Base-by-base conservation (phyloP, 371 early-diverging fungal species). In the Rhizopus arrhizus region DNA sequence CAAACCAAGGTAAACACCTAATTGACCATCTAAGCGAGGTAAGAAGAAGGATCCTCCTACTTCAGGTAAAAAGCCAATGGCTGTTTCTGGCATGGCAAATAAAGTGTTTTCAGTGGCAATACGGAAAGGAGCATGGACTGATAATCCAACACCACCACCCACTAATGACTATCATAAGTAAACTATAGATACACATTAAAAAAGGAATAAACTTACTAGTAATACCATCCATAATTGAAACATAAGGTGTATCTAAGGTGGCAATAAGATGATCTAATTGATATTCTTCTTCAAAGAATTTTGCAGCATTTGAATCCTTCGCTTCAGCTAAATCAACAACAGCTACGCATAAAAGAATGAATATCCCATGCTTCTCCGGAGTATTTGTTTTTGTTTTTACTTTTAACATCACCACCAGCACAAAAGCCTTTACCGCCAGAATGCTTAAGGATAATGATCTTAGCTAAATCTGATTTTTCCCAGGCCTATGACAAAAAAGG, bases 101-200 rank as follows among this genome's bases (percentile, higher is more conserved):
- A 93, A 60, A 0, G 97, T 92, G 41, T 90, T 88, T 71, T 99
- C 98, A 11, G 96, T 97, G 4, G 95, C 97, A 51, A 98, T 90
- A 46, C 97, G 84, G 87, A 98, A 96, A 29, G 97, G 93, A 9
- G 95, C 96, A 73, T 96, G 97, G 11, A 95, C 93, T 16, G 95
- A 93, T 9, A 98, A 73, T 40, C 98, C 98, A 38, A 95, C 95
- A 54, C 99, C 98, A 41, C 97, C 98, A 40, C 98, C 98, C 95
- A 97, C 92, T 92, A 65, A 22, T 22, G 22, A 22, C 59, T 41
- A 1, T 53, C 13, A 53, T 28, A 38, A 10, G 36, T 31, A 2
- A 46, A 0, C 22, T 22, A 22, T 22, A 22, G 22, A 22, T 22
- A 22, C 22, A 22, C 22, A 22, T 22, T 22, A 22, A 22, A 22